phyloP scores from a whole-genome alignment of 805 yeast species.

The Ogataea saltuana region DNA sequence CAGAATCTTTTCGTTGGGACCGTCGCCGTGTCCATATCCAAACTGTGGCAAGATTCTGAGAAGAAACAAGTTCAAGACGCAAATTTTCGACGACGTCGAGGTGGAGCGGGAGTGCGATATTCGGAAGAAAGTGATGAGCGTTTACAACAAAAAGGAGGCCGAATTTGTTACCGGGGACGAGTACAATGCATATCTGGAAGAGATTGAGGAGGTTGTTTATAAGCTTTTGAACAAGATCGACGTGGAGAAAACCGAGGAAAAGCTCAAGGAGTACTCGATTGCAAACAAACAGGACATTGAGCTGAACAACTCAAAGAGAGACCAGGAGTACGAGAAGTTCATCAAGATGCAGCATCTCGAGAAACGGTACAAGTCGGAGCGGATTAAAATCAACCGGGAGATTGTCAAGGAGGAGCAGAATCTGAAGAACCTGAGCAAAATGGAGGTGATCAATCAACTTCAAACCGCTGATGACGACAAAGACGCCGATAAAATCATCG shows the following conservation, averaged over 20 bases:
- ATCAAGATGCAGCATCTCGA: constrained; percentile 66
- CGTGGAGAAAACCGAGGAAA: constrained; percentile 65
- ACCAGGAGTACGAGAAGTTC: constrained; percentile 68
- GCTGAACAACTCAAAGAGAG: constrained; percentile 71
- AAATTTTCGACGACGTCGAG: constrained; percentile 83
- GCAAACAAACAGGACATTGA: constrained; percentile 73
- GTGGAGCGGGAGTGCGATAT: constrained; percentile 94
- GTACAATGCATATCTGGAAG: constrained; percentile 79
- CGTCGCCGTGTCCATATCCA: constrained; percentile 95
- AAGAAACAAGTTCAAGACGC: constrained; percentile 87
- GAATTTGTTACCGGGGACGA: constrained; percentile 64
- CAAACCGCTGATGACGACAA: constrained; percentile 37
- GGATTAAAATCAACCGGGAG: constrained; percentile 64
- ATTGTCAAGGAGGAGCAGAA: constrained; percentile 51
- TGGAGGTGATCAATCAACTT: constrained; percentile 56
- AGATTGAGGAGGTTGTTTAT: constrained; percentile 77
- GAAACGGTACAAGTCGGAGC: constrained; percentile 66
- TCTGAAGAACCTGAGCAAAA: constrained; percentile 46
- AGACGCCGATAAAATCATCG: constrained; percentile 46
- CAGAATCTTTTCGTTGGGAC: constrained; percentile 90
- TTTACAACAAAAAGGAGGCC: constrained; percentile 77
- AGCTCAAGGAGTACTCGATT: constrained; percentile 65
- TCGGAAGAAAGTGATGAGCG: constrained; percentile 70
- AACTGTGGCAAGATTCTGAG: constrained; percentile 85
- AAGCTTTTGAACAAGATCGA: constrained; percentile 72